Percentiles rank a stretch among this genome's conserved stretches.
phyloP scores from a whole-genome alignment of 2,329 filamentous ascomycete species.

The Cadophora gregata region DNA sequence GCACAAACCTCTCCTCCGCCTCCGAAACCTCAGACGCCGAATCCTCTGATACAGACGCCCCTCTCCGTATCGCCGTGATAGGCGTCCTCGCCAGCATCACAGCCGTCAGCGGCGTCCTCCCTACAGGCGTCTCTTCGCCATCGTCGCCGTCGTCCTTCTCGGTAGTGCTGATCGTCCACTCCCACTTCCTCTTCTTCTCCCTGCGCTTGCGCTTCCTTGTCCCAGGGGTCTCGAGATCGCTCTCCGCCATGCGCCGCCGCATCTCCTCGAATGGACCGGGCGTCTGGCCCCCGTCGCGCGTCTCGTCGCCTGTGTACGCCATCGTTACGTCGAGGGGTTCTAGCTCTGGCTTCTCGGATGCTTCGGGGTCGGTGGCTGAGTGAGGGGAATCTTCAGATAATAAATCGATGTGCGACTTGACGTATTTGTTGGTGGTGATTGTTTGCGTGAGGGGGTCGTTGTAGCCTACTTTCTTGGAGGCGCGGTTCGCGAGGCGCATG shows the following conservation, averaged over 20 bases:
- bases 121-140: conserved; percentile 43
- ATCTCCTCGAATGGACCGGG: conserved; percentile 69
- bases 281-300: conserved; percentile 65
- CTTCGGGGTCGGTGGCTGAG: conserved; percentile 37
- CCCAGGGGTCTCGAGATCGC: conserved; percentile 38
- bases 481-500: conserved; percentile 57
- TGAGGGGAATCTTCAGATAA: conserved; percentile 57
- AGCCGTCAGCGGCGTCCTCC: conserved; percentile 36
- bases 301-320: conserved; percentile 60
- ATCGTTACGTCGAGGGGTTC: conserved; percentile 57
- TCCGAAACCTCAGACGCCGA: conserved; percentile 31
- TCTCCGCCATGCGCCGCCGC: conserved; percentile 60
- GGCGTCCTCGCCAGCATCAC: conserved; percentile 33
- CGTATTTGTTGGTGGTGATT: conserved; percentile 67
- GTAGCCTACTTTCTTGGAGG: conserved; percentile 59
- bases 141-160: conserved; percentile 48
- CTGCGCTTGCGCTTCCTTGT: conserved; percentile 57
- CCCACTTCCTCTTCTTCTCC: conserved; percentile 69
- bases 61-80: conserved; percentile 35
- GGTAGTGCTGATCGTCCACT: conserved; percentile 61
- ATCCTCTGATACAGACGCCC: conserved; percentile 29
- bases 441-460: conserved; percentile 67
- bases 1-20: conserved; percentile 28
- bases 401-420: conserved; percentile 67
- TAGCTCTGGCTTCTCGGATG: conserved; percentile 45